Conservation (phyloP, 495 filamentous ascomycete species). For the Lophiotrema nucula region DNA sequence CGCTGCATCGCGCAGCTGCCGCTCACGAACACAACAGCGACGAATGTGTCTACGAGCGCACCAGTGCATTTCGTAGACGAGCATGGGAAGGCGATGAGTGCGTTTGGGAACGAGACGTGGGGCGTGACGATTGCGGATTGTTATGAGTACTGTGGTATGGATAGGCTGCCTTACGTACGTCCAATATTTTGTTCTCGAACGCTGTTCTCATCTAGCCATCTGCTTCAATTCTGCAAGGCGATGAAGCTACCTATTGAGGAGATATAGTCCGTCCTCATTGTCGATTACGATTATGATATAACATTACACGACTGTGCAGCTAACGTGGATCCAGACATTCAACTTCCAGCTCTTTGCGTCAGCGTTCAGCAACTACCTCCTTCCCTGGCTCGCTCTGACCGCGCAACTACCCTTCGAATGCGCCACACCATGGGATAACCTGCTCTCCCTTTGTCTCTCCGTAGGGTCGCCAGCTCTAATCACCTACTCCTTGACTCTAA, state of each 20-base stretch:
- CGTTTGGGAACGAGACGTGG: conserved; percentile 29
- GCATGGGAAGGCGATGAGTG: conserved; percentile 2
- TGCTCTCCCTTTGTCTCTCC: conserved; percentile 22
- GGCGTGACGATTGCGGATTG: conserved; percentile 27
- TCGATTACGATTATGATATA: background rate
- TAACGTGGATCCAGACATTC: conserved; percentile 14
- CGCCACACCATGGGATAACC: conserved; percentile 16
- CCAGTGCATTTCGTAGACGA: conserved; percentile 22
- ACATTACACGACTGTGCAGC: too few species aligned
- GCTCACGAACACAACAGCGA: background rate
- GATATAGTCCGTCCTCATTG: background rate
- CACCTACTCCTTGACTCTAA: conserved; percentile 31
- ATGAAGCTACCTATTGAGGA: background rate
- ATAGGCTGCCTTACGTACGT: conserved; percentile 22
- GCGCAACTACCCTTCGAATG: conserved; percentile 32
- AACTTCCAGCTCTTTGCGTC: conserved; percentile 27
- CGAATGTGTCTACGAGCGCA: conserved; percentile 6
- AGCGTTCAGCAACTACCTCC: conserved; percentile 28
- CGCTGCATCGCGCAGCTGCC: conserved; percentile 19
- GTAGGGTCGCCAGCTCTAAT: conserved; percentile 31
- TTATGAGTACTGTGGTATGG: conserved; percentile 27
- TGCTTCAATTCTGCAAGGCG: background rate
- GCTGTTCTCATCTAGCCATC: too few species aligned
- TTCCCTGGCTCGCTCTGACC: conserved; percentile 32
- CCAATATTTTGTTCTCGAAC: background rate